phyloP scores from a whole-genome alignment of 352 stramenopile species.

The Phytophthora fragariaefolia region DNA sequence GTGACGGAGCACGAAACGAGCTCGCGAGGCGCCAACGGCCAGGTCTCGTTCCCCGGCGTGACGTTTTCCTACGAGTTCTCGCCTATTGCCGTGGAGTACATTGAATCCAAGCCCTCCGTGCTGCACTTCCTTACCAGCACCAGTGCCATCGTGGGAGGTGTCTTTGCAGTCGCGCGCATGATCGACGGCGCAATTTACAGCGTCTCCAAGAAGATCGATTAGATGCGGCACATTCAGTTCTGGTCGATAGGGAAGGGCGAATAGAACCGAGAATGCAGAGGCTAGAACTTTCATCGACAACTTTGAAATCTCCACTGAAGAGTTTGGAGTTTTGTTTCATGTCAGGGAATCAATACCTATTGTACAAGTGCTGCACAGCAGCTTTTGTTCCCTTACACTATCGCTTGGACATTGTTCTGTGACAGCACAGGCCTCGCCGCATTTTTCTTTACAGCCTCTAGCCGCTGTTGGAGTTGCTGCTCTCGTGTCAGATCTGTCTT shows the following conservation, averaged over 20 bases:
- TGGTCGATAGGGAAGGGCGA: not conserved
- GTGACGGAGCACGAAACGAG: slow-evolving; percentile 84
- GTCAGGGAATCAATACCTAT: slow-evolving; percentile 25
- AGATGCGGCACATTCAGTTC: slow-evolving; percentile 29
- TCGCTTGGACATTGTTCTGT: slow-evolving; percentile 28
- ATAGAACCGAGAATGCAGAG: slow-evolving; percentile 14
- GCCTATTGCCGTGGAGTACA: slow-evolving; percentile 89
- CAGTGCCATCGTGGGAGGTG: slow-evolving; percentile 86
- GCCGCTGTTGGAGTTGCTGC: slow-evolving; percentile 38
- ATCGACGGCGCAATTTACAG: slow-evolving; percentile 90
- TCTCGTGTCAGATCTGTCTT: slow-evolving; percentile 24
- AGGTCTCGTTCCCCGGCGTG: slow-evolving; percentile 81
- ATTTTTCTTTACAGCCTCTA: slow-evolving; percentile 39
- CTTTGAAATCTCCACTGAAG: slow-evolving; percentile 25
- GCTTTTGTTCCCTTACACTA: slow-evolving; percentile 32
- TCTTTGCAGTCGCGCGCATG: slow-evolving; percentile 89
- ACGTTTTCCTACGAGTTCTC: slow-evolving; percentile 92
- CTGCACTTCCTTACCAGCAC: slow-evolving; percentile 89
- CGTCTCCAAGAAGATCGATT: slow-evolving; percentile 90
- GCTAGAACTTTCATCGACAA: slow-evolving; percentile 10
- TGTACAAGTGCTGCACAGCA: slow-evolving; percentile 33
- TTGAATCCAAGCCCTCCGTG: slow-evolving; percentile 85
- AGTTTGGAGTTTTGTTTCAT: slow-evolving; percentile 35
- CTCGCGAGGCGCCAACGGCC: slow-evolving; percentile 47
- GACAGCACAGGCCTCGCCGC: slow-evolving; percentile 2